Evolutionary conservation across 1,284 basidiomycete species (phyloP).

Genomic region (Tylopilus orsonianus): DNA sequence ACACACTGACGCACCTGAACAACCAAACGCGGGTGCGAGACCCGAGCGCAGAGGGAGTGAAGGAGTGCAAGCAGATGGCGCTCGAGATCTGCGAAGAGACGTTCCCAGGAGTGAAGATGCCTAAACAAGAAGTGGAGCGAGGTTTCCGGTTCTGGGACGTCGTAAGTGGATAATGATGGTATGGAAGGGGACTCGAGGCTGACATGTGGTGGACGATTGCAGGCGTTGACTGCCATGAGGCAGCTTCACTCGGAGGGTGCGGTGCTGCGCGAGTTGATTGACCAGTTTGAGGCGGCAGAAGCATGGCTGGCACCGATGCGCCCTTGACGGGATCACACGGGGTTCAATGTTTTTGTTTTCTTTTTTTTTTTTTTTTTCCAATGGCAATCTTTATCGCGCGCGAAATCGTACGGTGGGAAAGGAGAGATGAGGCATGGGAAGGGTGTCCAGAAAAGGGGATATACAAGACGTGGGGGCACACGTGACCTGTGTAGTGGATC

Average conservation of each 20-base stretch:
- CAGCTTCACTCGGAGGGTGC: slow-evolving; percentile 82
- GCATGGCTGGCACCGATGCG: slow-evolving; percentile 91
- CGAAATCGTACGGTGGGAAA: slow-evolving; percentile 22
- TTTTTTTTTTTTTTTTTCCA: neutral
- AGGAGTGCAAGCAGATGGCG: slow-evolving; percentile 83
- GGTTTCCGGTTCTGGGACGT: slow-evolving; percentile 99
- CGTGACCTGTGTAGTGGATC: slow-evolving; percentile 23
- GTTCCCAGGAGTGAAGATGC: slow-evolving; percentile 88
- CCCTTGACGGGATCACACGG: slow-evolving; percentile 46
- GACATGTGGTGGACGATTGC: slow-evolving; percentile 26
- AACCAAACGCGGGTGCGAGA: slow-evolving; percentile 73
- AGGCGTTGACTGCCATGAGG: slow-evolving; percentile 89
- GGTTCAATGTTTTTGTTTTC: neutral
- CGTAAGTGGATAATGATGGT: slow-evolving; percentile 52
- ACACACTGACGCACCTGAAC: slow-evolving; percentile 87
- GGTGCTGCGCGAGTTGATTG: slow-evolving; percentile 79
- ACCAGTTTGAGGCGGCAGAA: slow-evolving; percentile 94
- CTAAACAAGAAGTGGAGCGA: slow-evolving; percentile 86
- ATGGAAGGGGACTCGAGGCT: slow-evolving; percentile 19
- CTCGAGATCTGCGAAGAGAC: slow-evolving; percentile 92
- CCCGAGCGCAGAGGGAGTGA: slow-evolving; percentile 73
- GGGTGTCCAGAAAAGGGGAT: slow-evolving; percentile 21
- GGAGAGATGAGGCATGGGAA: slow-evolving; percentile 22
- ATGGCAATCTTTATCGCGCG: slow-evolving; percentile 1
- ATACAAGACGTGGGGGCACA: slow-evolving; percentile 9